Evolutionary conservation across 108 stramenopile genomes (phyloP).

Genomic region (Cyclotella cryptica): DNA sequence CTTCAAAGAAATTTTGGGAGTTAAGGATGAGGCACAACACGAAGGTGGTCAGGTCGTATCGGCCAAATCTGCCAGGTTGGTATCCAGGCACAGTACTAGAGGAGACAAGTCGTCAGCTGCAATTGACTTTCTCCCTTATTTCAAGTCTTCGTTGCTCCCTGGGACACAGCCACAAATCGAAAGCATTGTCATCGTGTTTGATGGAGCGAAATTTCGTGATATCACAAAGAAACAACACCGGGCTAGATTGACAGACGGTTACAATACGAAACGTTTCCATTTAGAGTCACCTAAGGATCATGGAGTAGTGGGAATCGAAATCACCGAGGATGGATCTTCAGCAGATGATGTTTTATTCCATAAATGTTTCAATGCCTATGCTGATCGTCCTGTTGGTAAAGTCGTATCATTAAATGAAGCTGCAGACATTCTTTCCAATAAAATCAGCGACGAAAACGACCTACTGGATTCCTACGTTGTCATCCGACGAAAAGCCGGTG

Average conservation of each 20-base stretch:
- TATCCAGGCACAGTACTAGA: constrained; percentile 28
- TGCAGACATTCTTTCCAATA: constrained; percentile 24
- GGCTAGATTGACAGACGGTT: neutral
- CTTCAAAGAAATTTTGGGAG: constrained; percentile 28
- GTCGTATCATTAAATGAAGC: constrained; percentile 40
- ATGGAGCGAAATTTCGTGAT: constrained; percentile 55
- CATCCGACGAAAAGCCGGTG: constrained; percentile 55
- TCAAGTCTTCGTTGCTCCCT: constrained; percentile 40
- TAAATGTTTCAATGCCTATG: constrained; percentile 11
- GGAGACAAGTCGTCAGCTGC: constrained; percentile 8
- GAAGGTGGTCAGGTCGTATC: constrained; percentile 4
- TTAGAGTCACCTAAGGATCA: constrained; percentile 23
- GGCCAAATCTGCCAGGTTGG: constrained; percentile 32
- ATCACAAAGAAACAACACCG: constrained; percentile 7
- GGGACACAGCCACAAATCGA: constrained; percentile 20
- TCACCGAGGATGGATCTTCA: constrained; percentile 47
- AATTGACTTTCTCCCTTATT: constrained; percentile 50
- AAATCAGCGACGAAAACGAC: constrained; percentile 29
- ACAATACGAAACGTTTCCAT: constrained; percentile 17
- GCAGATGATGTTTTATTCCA: constrained; percentile 53
- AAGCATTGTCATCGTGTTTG: constrained; percentile 40
- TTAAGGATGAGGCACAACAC: neutral
- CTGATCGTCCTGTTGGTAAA: neutral
- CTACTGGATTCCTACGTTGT: constrained; percentile 46
- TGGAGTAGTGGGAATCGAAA: constrained; percentile 37